Evolutionary conservation across 139 green algal species (phyloP).

Genomic region (Raphidocelis subcapitata): DNA sequence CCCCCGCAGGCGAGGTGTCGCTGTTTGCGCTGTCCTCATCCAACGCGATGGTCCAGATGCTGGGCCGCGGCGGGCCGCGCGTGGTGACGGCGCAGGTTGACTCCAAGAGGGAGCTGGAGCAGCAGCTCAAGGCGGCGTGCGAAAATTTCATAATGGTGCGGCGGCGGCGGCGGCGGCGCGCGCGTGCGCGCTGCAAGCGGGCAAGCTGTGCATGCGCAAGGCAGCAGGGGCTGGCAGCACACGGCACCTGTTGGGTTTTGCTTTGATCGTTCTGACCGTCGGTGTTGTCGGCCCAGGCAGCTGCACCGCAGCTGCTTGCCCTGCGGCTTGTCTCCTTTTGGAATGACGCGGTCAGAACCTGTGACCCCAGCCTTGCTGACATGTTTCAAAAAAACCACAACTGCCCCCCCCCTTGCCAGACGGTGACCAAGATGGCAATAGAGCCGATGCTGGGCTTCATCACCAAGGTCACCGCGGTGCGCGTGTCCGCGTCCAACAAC

Average conservation of each 20-base stretch:
- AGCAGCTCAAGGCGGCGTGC: slow-evolving; percentile 92
- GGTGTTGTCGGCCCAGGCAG: too few relatives aligned
- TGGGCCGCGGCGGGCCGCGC: slow-evolving; percentile 66
- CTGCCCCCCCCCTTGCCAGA: too few relatives aligned
- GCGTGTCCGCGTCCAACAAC: slow-evolving; percentile 43
- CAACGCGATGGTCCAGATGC: slow-evolving; percentile 81
- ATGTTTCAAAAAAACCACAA: too few relatives aligned
- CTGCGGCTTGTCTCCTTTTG: too few relatives aligned
- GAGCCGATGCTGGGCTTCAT: slow-evolving; percentile 94
- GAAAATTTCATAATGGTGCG: too few relatives aligned
- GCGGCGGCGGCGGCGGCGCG: too few relatives aligned
- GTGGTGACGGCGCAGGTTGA: slow-evolving; percentile 73
- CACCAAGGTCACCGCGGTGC: slow-evolving; percentile 64
- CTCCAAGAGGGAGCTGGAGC: slow-evolving; percentile 94
- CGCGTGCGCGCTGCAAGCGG: too few relatives aligned
- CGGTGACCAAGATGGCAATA: slow-evolving; percentile 86
- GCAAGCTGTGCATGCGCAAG: not conserved
- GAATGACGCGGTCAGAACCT: too few relatives aligned
- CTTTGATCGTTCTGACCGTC: too few relatives aligned
- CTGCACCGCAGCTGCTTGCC: too few relatives aligned
- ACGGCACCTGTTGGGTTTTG: not conserved
- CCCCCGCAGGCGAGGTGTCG: slow-evolving; percentile 64
- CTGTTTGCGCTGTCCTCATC: slow-evolving; percentile 77
- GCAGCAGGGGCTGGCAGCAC: not conserved
- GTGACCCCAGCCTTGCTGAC: too few relatives aligned